Conservation (phyloP, 1,284 basidiomycete species). For the Sporisorium sorghi region DNA sequence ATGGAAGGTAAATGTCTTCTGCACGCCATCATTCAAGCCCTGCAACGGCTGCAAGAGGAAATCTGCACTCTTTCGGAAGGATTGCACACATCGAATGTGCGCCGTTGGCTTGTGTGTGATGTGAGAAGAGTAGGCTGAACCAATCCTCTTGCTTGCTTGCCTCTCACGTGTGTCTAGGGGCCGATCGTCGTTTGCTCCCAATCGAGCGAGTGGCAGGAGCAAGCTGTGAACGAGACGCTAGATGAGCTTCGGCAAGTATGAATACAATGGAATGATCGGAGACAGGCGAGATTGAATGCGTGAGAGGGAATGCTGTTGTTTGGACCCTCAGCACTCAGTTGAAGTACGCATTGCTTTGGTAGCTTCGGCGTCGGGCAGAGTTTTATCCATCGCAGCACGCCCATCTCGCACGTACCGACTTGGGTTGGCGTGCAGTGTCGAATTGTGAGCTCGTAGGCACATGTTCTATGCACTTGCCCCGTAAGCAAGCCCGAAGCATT, state of each 20-base stretch:
- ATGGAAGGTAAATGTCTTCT: constrained; percentile 45
- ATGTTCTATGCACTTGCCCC: too few species aligned
- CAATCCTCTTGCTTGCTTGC: not conserved
- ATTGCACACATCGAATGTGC: not conserved
- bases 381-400: too few species aligned
- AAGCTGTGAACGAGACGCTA: constrained; percentile 17
- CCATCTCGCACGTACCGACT: too few species aligned
- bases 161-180: constrained; percentile 13
- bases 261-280: not conserved
- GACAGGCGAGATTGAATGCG: not conserved
- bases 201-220: constrained; percentile 20
- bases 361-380: too few species aligned
- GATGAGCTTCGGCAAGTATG: not conserved
- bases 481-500: too few species aligned
- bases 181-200: constrained; percentile 28
- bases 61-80: not conserved
- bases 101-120: not conserved
- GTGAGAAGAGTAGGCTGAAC: not conserved
- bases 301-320: too few species aligned
- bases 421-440: too few species aligned
- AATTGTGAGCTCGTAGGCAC: too few species aligned
- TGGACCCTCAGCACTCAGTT: too few species aligned
- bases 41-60: not conserved
- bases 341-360: too few species aligned
- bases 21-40: not conserved